Percentiles rank a stretch among this genome's conserved stretches.
phyloP scores from a whole-genome alignment of 208 protist species.

The Leishmania tarentolae region DNA sequence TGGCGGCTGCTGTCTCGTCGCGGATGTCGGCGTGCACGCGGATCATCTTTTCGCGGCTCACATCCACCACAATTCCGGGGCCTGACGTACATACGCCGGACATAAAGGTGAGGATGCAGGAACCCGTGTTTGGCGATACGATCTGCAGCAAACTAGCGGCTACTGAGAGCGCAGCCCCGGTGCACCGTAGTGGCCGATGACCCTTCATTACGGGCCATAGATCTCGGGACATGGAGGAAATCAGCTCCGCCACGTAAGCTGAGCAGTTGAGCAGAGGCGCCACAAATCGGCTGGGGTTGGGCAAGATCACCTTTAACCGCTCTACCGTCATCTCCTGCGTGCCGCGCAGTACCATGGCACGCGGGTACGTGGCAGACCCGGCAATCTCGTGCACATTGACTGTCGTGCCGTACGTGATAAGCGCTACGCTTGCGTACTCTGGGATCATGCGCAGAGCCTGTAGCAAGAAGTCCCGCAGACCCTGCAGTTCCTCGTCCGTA shows the following conservation, averaged over 20 bases:
- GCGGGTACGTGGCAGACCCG: slow-evolving; percentile 73
- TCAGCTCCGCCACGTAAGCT: slow-evolving; percentile 80
- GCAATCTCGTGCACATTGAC: slow-evolving; percentile 91
- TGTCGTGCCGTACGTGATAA: slow-evolving; percentile 98
- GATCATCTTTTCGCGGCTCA: slow-evolving; percentile 94
- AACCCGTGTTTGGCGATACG: slow-evolving; percentile 88
- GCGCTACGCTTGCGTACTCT: slow-evolving; percentile 90
- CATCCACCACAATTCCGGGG: slow-evolving; percentile 93
- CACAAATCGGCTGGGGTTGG: slow-evolving; percentile 69
- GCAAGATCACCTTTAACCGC: slow-evolving; percentile 50
- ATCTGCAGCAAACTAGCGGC: slow-evolving; percentile 95
- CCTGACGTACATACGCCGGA: slow-evolving; percentile 96
- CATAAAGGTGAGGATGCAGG: slow-evolving; percentile 96
- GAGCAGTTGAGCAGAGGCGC: slow-evolving; percentile 70
- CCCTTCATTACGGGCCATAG: slow-evolving; percentile 94
- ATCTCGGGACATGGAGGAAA: slow-evolving; percentile 95
- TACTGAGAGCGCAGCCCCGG: slow-evolving; percentile 96
- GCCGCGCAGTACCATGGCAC: slow-evolving; percentile 82
- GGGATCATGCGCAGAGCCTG: slow-evolving; percentile 94
- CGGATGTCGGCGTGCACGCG: slow-evolving; percentile 97
- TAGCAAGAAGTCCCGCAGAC: slow-evolving; percentile 94
- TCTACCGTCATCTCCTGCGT: slow-evolving; percentile 74
- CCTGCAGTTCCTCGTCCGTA: slow-evolving; percentile 92
- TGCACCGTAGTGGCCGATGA: slow-evolving; percentile 95
- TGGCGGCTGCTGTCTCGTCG: slow-evolving; percentile 69